Percentiles rank a stretch among this genome's conserved stretches.
These are phyloP conservation scores for Exophiala lecanii-corni DNA, from an alignment of 2,329 filamentous ascomycete species.

Conservation along the genomic window DNA sequence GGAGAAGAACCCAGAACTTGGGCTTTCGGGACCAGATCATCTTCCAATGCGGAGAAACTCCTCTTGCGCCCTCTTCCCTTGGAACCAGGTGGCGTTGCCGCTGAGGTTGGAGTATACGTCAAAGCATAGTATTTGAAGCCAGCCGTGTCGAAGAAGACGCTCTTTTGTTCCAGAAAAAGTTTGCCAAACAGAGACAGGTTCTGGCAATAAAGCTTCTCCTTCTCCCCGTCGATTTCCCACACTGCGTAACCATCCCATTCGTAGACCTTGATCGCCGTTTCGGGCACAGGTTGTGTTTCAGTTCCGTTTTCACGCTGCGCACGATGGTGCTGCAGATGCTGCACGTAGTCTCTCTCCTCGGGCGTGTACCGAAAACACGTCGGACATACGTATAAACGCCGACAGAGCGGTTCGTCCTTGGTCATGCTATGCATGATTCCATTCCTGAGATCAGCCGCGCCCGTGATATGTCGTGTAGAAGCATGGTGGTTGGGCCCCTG, in stretches of 20 bases:
- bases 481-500: conserved; percentile 14
- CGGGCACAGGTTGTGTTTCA: conserved; percentile 30
- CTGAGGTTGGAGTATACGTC: conserved; percentile 55
- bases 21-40: conserved; percentile 30
- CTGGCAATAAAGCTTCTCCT: conserved; percentile 85
- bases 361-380: conserved; percentile 89
- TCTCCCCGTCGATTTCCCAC: conserved; percentile 88
- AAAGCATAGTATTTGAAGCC: conserved; percentile 94
- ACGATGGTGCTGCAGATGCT: conserved; percentile 49
- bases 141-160: conserved; percentile 93
- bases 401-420: conserved; percentile 11
- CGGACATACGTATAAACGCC: conserved; percentile 61
- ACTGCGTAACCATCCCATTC: conserved; percentile 75
- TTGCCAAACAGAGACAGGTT: conserved; percentile 95
- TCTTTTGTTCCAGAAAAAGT: conserved; percentile 96
- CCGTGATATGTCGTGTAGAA: conserved; percentile 27
- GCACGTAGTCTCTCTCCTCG: conserved; percentile 34
- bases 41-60: conserved; percentile 20
- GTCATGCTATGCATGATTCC: conserved; percentile 8
- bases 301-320: conserved; percentile 11
- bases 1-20: conserved; percentile 90
- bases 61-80: conserved; percentile 22
- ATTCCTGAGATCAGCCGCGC: conserved; percentile 29
- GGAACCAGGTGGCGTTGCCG: conserved; percentile 4
- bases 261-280: conserved; percentile 72